Evolutionary conservation across 352 stramenopile genomes (phyloP).

Genomic region (Phytophthora hibernalis): DNA sequence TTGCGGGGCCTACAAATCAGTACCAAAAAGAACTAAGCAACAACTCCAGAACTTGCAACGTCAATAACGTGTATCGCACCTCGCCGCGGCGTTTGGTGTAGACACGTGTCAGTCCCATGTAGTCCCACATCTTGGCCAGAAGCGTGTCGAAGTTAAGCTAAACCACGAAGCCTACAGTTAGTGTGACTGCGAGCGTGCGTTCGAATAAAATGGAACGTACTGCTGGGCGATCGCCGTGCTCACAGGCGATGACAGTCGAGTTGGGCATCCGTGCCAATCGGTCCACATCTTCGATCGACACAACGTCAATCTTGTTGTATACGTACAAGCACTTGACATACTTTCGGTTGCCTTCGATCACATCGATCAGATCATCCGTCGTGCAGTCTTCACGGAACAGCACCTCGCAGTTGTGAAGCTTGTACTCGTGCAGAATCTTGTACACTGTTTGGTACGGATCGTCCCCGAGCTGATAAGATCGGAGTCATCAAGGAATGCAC

Average conservation of each 20-base stretch:
- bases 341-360: conserved; percentile 98
- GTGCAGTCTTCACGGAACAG: conserved; percentile 97
- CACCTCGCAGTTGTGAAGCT: conserved; percentile 98
- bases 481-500: neutral
- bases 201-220: conserved; percentile 37
- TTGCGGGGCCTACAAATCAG: conserved; percentile 53
- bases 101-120: conserved; percentile 90
- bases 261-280: conserved; percentile 95
- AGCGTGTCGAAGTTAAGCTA: conserved; percentile 97
- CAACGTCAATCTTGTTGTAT: conserved; percentile 99
- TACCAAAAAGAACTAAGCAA: neutral
- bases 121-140: conserved; percentile 91
- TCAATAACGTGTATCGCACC: conserved; percentile 35
- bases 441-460: conserved; percentile 91
- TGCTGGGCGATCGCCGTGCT: conserved; percentile 73
- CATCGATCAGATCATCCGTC: conserved; percentile 98
- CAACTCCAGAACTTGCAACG: neutral
- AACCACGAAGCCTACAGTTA: conserved; percentile 17
- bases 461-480: conserved; percentile 68
- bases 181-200: neutral
- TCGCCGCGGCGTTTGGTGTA: conserved; percentile 91
- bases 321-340: conserved; percentile 99
- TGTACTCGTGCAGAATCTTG: conserved; percentile 96
- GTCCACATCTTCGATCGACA: conserved; percentile 99
- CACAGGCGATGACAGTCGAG: conserved; percentile 96